Evolutionary conservation across 176 grass and related monocot genomes (phyloP), one percentile per base, ranked within the genome.

Genomic region (Poa pratensis): DNA sequence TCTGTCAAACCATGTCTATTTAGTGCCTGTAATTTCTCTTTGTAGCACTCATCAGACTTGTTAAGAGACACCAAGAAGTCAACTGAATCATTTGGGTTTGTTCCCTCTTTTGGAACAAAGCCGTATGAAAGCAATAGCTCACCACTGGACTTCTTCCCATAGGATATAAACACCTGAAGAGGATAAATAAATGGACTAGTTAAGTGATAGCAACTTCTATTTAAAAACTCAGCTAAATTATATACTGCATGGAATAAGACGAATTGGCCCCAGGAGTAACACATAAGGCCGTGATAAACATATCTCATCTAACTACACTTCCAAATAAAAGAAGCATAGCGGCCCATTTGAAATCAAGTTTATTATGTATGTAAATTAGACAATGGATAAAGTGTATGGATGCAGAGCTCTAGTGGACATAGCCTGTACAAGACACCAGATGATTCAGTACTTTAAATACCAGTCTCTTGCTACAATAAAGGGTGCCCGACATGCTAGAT

Each of bases 51-150:
- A 52, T 98, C 96, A 75, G 89, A 92, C 76, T 98, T 95, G 22
- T 91, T 75, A 71, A 98, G 88, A 85, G 87, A 89, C 83, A 98
- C 85, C 62, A 87, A 52, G 69, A 95, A 88, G 28, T 98, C 93
- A 84, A 95, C 88, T 26, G 96, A 98, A 81, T 98, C 96, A 89
- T 92, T 95, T 85, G 93, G 96, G 65, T 98, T 98, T 79, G 93
- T 92, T 79, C 96, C 96, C 65, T 94, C 96, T 85, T 92, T 98
- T 48, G 96, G 89, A 66, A 98, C 93, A 89, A 98, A 98, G 80
- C 96, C 96, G 87, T 98, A 95, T 77, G 96, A 98, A 80, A 95
- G 93, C 89, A 98, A 92, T 80, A 98, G 80, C 73, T 98, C 96
- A 65, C 96, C 96, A 70, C 87, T 95, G 66, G 96, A 95, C 86